These are phyloP conservation scores for Xanthoconium purpureum DNA, from an alignment of 768 basidiomycete genomes.

Conservation along the genomic window DNA sequence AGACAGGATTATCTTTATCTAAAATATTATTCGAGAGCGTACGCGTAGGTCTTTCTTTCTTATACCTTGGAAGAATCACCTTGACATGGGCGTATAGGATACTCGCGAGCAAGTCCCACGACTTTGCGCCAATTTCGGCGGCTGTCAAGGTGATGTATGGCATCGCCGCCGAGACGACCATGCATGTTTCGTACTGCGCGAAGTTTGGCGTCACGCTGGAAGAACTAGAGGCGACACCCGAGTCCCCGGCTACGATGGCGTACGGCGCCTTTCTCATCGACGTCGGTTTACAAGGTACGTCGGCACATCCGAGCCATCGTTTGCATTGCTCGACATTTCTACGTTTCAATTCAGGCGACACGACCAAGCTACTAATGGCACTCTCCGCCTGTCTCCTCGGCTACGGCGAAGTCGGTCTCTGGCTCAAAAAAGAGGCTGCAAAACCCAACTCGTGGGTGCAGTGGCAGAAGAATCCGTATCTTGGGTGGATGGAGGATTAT, in stretches of 20 bases:
- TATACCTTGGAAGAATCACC: neutral
- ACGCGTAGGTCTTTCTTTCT: conserved; percentile 45
- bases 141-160: conserved; percentile 63
- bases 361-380: conserved; percentile 70
- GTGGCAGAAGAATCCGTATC: conserved; percentile 71
- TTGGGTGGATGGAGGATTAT: conserved; percentile 78
- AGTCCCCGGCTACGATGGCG: conserved; percentile 71
- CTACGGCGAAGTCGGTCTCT: conserved; percentile 89
- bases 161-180: conserved; percentile 65
- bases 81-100: conserved; percentile 41
- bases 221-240: conserved; percentile 59
- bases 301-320: neutral
- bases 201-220: conserved; percentile 62
- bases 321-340: neutral
- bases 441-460: conserved; percentile 48
- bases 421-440: conserved; percentile 62
- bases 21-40: conserved; percentile 82
- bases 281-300: conserved; percentile 51
- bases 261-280: conserved; percentile 88
- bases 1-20: conserved; percentile 84
- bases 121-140: conserved; percentile 57
- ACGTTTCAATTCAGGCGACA: conserved; percentile 49
- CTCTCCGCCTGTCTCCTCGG: conserved; percentile 84
- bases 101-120: conserved; percentile 72
- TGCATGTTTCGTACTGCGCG: conserved; percentile 70